Conservation (phyloP, 495 filamentous ascomycete species). For the Neurospora tetrasperma region DNA sequence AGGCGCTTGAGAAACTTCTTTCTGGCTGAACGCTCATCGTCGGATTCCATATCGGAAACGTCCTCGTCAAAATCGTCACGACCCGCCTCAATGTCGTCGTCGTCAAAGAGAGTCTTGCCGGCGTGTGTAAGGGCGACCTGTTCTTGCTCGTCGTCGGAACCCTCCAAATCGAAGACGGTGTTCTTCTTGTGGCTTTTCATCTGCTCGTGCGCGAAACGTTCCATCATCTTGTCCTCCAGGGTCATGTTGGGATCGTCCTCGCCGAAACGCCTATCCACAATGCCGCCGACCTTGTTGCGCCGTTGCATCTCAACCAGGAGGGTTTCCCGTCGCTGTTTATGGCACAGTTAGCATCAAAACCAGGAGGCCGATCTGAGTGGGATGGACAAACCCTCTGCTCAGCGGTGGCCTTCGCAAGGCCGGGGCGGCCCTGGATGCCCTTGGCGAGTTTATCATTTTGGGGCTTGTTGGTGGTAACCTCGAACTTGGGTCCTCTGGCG, state of each 20-base stretch:
- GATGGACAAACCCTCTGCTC: slow-evolving; percentile 69
- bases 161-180: slow-evolving; percentile 83
- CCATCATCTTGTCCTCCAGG: slow-evolving; percentile 83
- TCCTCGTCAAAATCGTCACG: slow-evolving; percentile 68
- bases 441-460: slow-evolving; percentile 40
- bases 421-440: slow-evolving; percentile 57
- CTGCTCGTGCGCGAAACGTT: slow-evolving; percentile 82
- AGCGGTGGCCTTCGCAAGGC: slow-evolving; percentile 71
- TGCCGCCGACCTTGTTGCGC: slow-evolving; percentile 81
- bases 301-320: slow-evolving; percentile 77
- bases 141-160: slow-evolving; percentile 62
- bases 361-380: background rate
- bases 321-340: slow-evolving; percentile 57
- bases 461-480: slow-evolving; percentile 52
- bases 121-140: slow-evolving; percentile 58
- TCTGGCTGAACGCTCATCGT: slow-evolving; percentile 32
- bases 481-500: slow-evolving; percentile 61
- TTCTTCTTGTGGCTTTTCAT: slow-evolving; percentile 57
- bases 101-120: slow-evolving; percentile 58
- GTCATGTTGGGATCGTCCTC: slow-evolving; percentile 92
- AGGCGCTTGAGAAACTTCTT: slow-evolving; percentile 49
- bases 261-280: slow-evolving; percentile 88
- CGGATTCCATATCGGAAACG: slow-evolving; percentile 48
- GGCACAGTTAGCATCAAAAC: background rate
- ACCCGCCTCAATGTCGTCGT: slow-evolving; percentile 23